A percentile compares a stretch with the other conserved stretches of the same genome.
phyloP scores from a whole-genome alignment of 2,329 filamentous ascomycete genomes.

The Ambrosiella cleistominuta region DNA sequence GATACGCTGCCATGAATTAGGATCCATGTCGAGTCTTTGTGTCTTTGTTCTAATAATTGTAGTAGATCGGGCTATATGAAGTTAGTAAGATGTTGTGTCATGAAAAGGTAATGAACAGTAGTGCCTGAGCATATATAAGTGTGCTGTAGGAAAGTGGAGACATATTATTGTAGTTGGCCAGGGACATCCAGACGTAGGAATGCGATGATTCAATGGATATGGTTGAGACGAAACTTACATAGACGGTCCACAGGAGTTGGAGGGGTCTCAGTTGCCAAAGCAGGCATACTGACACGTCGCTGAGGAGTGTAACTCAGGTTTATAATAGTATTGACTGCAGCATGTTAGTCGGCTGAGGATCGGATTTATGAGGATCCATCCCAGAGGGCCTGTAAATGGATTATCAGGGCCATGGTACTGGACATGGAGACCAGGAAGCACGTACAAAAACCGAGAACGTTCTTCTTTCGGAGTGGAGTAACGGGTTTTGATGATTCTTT shows the following conservation, averaged over 20 bases:
- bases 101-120: not conserved
- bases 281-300: not conserved
- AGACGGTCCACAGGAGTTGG: no score
- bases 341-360: not conserved
- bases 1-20: not conserved
- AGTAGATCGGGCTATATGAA: not conserved
- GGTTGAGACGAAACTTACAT: no score
- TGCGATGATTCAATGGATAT: no score
- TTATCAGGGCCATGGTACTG: not conserved
- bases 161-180: no score
- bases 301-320: not conserved
- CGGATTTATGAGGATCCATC: not conserved
- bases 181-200: no score
- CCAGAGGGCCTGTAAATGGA: not conserved
- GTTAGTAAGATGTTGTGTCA: not conserved
- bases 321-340: not conserved
- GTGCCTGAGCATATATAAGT: not conserved
- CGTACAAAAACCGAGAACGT: not conserved
- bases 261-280: not conserved
- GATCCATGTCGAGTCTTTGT: not conserved
- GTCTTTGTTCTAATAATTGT: not conserved
- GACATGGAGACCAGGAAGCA: not conserved
- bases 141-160: no score
- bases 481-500: not conserved
- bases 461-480: not conserved